phyloP scores from a whole-genome alignment of 2,329 filamentous ascomycete species.

The Emergomyces orientalis region DNA sequence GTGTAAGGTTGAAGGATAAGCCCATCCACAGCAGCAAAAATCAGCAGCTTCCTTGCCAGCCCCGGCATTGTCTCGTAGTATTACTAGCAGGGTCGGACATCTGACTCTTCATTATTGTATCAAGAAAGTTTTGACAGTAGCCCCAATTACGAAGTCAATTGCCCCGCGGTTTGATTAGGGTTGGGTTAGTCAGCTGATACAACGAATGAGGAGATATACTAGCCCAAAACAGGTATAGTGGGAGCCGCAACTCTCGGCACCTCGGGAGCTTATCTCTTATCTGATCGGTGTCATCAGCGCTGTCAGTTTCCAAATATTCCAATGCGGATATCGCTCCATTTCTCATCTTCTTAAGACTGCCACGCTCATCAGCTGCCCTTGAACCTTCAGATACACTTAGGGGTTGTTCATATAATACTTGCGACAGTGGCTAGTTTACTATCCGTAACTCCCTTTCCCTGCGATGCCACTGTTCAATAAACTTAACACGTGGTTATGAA shows the following conservation, averaged over 20 bases:
- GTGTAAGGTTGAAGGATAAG: slow-evolving; percentile 67
- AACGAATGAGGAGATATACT: background rate
- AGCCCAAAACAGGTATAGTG: background rate
- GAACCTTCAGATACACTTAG: background rate
- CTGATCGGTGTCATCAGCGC: too few species aligned
- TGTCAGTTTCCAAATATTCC: too few species aligned
- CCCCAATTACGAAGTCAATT: background rate
- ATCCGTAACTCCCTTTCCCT: background rate
- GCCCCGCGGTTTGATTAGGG: background rate
- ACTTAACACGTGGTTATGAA: background rate
- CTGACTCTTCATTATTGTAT: background rate
- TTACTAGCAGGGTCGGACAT: background rate
- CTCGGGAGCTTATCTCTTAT: background rate
- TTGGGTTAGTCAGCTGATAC: background rate
- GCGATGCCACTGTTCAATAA: background rate
- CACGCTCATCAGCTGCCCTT: background rate
- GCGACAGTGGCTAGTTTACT: background rate
- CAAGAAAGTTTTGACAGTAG: background rate
- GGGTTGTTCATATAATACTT: background rate
- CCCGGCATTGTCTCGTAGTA: slow-evolving; percentile 52
- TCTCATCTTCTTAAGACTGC: background rate
- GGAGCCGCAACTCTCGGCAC: background rate
- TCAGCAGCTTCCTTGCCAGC: slow-evolving; percentile 67
- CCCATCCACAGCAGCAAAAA: slow-evolving; percentile 74
- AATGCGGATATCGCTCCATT: too few species aligned